A percentile compares a stretch with the other conserved stretches of the same genome.
These are phyloP conservation scores for Xylariaceae sp. DNA, from an alignment of 2,329 filamentous ascomycete species.

Conservation along the genomic window DNA sequence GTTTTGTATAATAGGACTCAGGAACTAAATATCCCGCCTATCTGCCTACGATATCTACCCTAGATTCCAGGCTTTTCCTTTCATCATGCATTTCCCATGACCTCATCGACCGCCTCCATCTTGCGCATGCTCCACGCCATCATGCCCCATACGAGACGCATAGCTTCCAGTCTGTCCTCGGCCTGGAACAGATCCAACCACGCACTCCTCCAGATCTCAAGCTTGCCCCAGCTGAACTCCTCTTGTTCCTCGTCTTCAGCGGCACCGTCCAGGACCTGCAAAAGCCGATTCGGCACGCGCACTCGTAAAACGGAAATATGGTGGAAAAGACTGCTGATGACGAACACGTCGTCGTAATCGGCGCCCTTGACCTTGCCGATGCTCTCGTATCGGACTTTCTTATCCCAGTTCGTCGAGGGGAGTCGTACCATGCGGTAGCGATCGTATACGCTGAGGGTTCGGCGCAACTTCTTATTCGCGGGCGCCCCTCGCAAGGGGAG, in stretches of 20 bases:
- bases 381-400: constrained; percentile 51
- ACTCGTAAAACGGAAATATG: constrained; percentile 55
- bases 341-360: constrained; percentile 56
- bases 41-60: background rate
- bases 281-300: constrained; percentile 49
- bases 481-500: constrained; percentile 30
- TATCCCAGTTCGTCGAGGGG: constrained; percentile 55
- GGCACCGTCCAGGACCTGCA: constrained; percentile 49
- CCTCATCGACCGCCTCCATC: constrained; percentile 22
- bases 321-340: constrained; percentile 57
- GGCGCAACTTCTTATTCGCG: constrained; percentile 46
- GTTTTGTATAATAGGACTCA: too few species aligned
- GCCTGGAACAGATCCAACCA: constrained; percentile 58
- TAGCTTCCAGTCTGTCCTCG: constrained; percentile 51
- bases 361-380: constrained; percentile 47
- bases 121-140: constrained; percentile 57
- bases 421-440: constrained; percentile 58
- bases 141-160: constrained; percentile 54
- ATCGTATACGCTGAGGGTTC: constrained; percentile 55
- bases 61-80: background rate
- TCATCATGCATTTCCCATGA: constrained; percentile 10
- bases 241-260: constrained; percentile 19
- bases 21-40: background rate
- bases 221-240: constrained; percentile 44
- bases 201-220: constrained; percentile 52